Evolutionary conservation across 805 yeast species (phyloP), one percentile per base, ranked within the genome.

Genomic region (Candida oleophila): DNA sequence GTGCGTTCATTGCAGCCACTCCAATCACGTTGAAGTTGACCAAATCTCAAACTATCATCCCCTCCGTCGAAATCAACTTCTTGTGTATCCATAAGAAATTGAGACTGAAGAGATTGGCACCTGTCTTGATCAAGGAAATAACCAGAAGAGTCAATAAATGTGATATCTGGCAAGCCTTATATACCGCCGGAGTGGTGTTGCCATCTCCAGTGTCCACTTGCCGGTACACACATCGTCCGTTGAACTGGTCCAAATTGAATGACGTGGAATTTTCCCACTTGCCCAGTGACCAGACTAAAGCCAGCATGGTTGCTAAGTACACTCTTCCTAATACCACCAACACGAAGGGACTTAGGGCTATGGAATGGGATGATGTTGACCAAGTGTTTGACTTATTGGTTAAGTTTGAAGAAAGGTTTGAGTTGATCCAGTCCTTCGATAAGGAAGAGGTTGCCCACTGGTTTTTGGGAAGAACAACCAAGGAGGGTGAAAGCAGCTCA

Each of bases 81-180:
- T 71, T 94, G 57, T 89, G 97, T 62, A 87, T 94, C 42, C 99
- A 94, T 69, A 94, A 94, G 69, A 89, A 92, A 66, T 76, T 94
- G 55, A 78, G 99, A 61, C 77, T 89, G n/a, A 94, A 94, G 65
- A 82, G 99, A 57, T 76, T 94, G 62, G 91, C 99, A 0, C 99
- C 99, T 1, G 87, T 94, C 11, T 73, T 94, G 58, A 94, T 94
- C 65, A 87, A 87, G 59, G 99, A 94, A 66, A 86, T 94, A 54
- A 94, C 98, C 3, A 79, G 99, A 62, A 78, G 98, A 55, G 94
- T 94, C 52, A 92, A 94, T 67, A 77, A 80, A 51, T 75, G 77
- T 38, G 81, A 87, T 49, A 87, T 91, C 49, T 94, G 97, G 96
- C 97, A 91, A 65, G 99, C 98, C 0, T 76, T 94, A 49, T 89